Base-by-base conservation (phyloP, 176 grass and related monocot genomes). In the Saccharum officinarum region DNA sequence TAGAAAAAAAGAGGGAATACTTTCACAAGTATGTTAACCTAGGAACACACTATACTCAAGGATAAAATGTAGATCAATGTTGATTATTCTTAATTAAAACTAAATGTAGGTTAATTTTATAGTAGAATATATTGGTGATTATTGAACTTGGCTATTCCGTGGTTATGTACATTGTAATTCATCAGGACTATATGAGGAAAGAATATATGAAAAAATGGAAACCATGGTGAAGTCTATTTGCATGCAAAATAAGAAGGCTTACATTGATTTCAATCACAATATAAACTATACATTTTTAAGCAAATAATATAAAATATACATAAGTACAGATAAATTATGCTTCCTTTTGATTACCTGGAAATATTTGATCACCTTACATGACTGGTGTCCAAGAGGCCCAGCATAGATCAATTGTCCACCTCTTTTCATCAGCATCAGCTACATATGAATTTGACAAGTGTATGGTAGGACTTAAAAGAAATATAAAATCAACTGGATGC, bases 361-460 rank as follows among this genome's bases (percentile, higher is more conserved):
- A 89, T 97, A 97, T 69, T 90, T 30, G 65, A 97, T 91, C 49
- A 97, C 68, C 65, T 87, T 85, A 80, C 86, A 90, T 0, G 94
- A 97, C 39, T 92, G 86, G 33, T 76, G 55, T 77, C 94, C 94
- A 73, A 94, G 73, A 4, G 86, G 68, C 36, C 94, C 94, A n/a
- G 83, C 78, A 49, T 97, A 97, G 41, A 94, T 97, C 67, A 97
- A 87, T 41, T 97, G 61, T 85, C 94, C 94, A 73, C 94, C 94
- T 46, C 87, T 94, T 94, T 91, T 97, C 92, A 97, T 94, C 34
- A 97, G 63, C 87, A 97, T 77, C 22, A 97, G 36, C 94, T 97
- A 68, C 33, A 77, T 65, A 40, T 57, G 11, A 25, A 89, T 41
- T 76, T 85, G 26, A 69, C n/a, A 44, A 79, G 39, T 52, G 49